Evolutionary conservation across 177 flowering plant species (phyloP).

Genomic region (Vitis hybrid): DNA sequence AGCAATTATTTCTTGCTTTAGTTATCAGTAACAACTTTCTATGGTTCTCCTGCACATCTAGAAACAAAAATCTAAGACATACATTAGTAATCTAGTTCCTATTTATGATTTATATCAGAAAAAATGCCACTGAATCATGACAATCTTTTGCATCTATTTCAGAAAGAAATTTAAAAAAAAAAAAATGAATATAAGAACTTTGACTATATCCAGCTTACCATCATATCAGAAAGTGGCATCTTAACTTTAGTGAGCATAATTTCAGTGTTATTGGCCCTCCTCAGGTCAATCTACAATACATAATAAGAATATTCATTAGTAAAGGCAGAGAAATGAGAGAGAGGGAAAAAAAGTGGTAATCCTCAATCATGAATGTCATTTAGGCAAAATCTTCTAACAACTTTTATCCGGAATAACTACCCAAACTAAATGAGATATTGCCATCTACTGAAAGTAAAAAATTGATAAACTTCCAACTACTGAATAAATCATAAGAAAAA

Average conservation of each 20-base stretch:
- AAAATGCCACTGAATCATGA: neutral
- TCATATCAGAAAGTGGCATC: constrained; percentile 95
- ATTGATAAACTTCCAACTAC: neutral
- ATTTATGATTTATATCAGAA: too few relatives aligned
- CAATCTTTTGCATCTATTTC: neutral
- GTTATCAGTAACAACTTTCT: too few relatives aligned
- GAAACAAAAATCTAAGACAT: too few relatives aligned
- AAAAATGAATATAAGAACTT: neutral
- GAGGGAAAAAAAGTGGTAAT: neutral
- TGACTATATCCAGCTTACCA: constrained; percentile 56
- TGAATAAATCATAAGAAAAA: neutral
- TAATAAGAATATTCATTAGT: neutral
- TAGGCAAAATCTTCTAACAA: neutral
- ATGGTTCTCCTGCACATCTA: too few relatives aligned
- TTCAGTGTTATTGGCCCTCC: constrained; percentile 95
- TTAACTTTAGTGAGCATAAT: constrained; percentile 98
- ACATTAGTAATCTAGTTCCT: too few relatives aligned
- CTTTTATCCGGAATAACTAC: neutral
- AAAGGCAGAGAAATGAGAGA: neutral
- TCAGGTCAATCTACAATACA: constrained; percentile 65
- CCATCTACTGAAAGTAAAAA: constrained; percentile 3
- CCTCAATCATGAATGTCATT: neutral
- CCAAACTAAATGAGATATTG: neutral
- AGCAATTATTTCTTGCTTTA: too few relatives aligned
- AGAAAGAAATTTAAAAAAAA: neutral